These are phyloP conservation scores for Rhizopogon parksii DNA, from an alignment of 1,284 basidiomycete species.

Conservation along the genomic window DNA sequence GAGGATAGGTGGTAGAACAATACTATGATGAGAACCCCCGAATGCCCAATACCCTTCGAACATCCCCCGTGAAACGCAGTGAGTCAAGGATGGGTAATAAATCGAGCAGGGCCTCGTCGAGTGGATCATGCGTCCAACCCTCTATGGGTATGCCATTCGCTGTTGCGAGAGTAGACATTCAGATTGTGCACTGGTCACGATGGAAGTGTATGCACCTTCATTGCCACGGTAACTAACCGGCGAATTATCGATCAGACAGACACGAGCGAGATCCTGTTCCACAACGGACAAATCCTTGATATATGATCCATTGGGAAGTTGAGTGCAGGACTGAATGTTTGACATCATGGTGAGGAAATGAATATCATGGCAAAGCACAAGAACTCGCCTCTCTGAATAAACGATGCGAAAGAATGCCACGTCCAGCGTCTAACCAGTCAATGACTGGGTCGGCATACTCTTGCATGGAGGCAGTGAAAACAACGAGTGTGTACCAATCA, in stretches of 20 bases:
- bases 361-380: slow-evolving; percentile 3
- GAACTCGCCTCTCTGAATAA: slow-evolving; percentile 84
- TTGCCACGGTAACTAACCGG: slow-evolving; percentile 91
- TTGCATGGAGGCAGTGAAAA: slow-evolving; percentile 98
- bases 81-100: slow-evolving; percentile 93
- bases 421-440: slow-evolving; percentile 96
- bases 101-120: slow-evolving; percentile 94
- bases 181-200: slow-evolving; percentile 3
- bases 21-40: slow-evolving; percentile 44
- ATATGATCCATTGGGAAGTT: slow-evolving; percentile 88
- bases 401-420: slow-evolving; percentile 81
- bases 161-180: slow-evolving; percentile 25
- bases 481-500: slow-evolving; percentile 96
- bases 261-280: slow-evolving; percentile 81
- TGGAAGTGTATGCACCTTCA: slow-evolving; percentile 58
- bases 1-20: slow-evolving; percentile 1
- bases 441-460: slow-evolving; percentile 99
- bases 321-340: slow-evolving; percentile 72
- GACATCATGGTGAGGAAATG: slow-evolving; percentile 1
- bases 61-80: slow-evolving; percentile 91
- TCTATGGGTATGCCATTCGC: slow-evolving; percentile 99
- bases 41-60: slow-evolving; percentile 87
- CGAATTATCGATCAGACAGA: slow-evolving; percentile 96
- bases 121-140: slow-evolving; percentile 97
- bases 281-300: slow-evolving; percentile 89